These are phyloP conservation scores for Graphilbum sp. DNA, from an alignment of 2,329 filamentous ascomycete genomes.

Conservation along the genomic window DNA sequence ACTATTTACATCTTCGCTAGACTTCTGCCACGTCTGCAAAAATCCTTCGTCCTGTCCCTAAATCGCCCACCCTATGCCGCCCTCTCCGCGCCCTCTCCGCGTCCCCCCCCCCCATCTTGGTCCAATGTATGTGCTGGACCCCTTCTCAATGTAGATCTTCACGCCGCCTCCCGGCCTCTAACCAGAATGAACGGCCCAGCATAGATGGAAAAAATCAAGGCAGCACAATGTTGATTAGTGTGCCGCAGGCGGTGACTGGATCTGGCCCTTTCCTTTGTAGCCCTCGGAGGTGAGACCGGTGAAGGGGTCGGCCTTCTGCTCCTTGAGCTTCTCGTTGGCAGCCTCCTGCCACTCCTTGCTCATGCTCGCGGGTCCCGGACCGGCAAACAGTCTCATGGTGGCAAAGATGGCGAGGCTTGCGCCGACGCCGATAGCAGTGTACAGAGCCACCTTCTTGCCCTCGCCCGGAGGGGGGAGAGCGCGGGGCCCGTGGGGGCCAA, in stretches of 20 bases:
- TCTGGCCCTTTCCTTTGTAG: conserved; percentile 62
- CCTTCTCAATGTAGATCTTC: background rate
- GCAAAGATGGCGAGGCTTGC: conserved; percentile 58
- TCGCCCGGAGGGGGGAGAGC: conserved; percentile 71
- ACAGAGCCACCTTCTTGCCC: conserved; percentile 59
- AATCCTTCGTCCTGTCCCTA: background rate
- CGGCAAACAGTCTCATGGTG: conserved; percentile 53
- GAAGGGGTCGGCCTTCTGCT: conserved; percentile 73
- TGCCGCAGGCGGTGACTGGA: conserved; percentile 51
- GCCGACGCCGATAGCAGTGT: conserved; percentile 51
- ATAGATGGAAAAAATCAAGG: background rate
- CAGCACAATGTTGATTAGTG: conserved; percentile 18
- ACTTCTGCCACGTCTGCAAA: background rate
- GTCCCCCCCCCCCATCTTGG: background rate
- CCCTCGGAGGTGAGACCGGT: conserved; percentile 66
- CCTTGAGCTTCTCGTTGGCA: conserved; percentile 83
- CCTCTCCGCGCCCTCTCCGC: background rate
- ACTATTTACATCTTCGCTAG: conserved; percentile 15
- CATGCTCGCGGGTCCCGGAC: conserved; percentile 69
- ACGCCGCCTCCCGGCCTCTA: background rate
- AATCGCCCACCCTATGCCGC: no score
- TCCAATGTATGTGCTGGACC: background rate
- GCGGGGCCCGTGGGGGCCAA: conserved; percentile 89
- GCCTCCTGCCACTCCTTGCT: conserved; percentile 94
- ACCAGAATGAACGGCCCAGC: background rate